Conservation (phyloP, 805 yeast species). For the Candida vartiovaarae region DNA sequence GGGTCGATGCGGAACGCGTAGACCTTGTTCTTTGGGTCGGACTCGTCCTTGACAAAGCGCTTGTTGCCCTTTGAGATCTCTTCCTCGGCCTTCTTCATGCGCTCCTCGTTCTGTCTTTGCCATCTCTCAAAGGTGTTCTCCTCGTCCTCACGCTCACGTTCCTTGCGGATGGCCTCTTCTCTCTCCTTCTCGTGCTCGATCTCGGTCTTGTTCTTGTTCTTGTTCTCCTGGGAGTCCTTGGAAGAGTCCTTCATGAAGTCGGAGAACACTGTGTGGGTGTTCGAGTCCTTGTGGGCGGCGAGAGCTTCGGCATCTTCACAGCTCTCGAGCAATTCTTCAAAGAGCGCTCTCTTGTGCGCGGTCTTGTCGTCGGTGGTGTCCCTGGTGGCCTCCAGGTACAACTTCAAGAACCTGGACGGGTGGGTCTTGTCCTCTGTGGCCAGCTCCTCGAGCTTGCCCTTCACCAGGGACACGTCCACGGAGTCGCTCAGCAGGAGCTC, state of each 20-base stretch:
- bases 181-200: background rate
- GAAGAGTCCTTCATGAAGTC: slow-evolving; percentile 3
- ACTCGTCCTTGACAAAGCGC: slow-evolving; percentile 19
- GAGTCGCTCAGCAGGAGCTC: slow-evolving; percentile 10
- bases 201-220: too few relatives aligned
- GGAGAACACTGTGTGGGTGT: slow-evolving; percentile 8
- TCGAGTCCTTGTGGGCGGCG: background rate
- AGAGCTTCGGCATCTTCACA: slow-evolving; percentile 6
- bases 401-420: slow-evolving; percentile 14
- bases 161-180: slow-evolving; percentile 8
- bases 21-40: slow-evolving; percentile 26
- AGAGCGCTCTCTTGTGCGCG: slow-evolving; percentile 4
- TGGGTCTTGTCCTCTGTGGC: slow-evolving; percentile 9
- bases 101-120: slow-evolving; percentile 13
- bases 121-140: slow-evolving; percentile 4
- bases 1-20: slow-evolving; percentile 28
- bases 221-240: background rate
- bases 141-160: slow-evolving; percentile 7
- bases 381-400: slow-evolving; percentile 8
- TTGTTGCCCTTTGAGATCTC: slow-evolving; percentile 9
- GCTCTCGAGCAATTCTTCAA: slow-evolving; percentile 11
- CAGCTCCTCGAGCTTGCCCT: slow-evolving; percentile 8
- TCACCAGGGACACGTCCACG: slow-evolving; percentile 6
- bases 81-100: slow-evolving; percentile 14
- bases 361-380: slow-evolving; percentile 2